Percentiles rank a stretch among this genome's conserved stretches.
Evolutionary conservation across 139 green algal species (phyloP).

Genomic region (Closterium sp.): DNA sequence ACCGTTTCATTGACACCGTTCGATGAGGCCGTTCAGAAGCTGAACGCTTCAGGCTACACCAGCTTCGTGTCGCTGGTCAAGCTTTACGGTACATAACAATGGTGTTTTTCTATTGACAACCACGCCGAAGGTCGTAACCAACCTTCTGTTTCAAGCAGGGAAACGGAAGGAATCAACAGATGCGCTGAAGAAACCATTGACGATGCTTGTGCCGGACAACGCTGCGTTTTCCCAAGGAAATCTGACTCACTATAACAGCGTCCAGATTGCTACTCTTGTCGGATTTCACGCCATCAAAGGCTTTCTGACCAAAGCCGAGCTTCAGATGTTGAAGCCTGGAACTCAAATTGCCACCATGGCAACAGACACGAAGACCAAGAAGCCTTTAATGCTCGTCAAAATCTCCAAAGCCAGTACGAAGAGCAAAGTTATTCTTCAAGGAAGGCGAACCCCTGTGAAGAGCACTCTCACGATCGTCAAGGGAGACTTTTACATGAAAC

Average conservation of each 20-base stretch:
- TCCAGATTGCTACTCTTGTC: background rate
- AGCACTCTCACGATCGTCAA: background rate
- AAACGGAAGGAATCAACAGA: background rate
- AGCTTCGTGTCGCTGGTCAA: background rate
- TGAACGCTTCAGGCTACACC: background rate
- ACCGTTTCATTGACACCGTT: background rate
- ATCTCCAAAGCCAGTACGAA: background rate
- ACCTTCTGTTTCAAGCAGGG: background rate
- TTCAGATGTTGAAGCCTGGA: background rate
- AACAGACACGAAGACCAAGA: background rate
- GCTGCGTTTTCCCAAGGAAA: background rate
- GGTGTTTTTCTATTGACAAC: background rate
- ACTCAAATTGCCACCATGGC: background rate
- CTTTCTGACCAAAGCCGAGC: background rate
- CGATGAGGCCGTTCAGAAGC: background rate
- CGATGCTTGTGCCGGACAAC: background rate
- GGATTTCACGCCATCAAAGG: background rate
- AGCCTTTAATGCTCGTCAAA: background rate
- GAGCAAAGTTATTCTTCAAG: background rate
- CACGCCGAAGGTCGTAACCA: background rate
- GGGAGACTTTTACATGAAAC: background rate
- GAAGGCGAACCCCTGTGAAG: background rate
- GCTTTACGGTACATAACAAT: background rate
- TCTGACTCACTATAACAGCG: background rate
- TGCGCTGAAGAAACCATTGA: background rate